phyloP scores from a whole-genome alignment of 2,329 filamentous ascomycete genomes.

The Pseudogymnoascus sp. region DNA sequence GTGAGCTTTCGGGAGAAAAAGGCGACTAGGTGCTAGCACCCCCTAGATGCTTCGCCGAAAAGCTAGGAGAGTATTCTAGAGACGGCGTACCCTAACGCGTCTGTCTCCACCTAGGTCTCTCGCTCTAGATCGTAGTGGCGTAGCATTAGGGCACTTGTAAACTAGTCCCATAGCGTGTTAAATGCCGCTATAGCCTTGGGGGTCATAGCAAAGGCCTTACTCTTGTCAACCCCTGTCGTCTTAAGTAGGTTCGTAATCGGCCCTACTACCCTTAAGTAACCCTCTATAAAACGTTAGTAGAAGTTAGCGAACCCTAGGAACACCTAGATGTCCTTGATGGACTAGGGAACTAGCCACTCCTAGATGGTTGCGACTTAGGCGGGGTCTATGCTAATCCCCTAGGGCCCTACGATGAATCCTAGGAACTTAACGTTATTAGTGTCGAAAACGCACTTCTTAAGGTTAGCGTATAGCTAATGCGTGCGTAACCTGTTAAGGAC shows the following conservation, averaged over 20 bases:
- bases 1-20: neutral
- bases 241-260: neutral
- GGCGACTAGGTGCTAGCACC: neutral
- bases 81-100: neutral
- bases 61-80: neutral
- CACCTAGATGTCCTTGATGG: conserved; percentile 18
- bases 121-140: neutral
- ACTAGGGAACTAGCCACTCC: conserved; percentile 13
- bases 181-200: no score
- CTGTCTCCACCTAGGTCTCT: neutral
- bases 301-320: conserved; percentile 26
- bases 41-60: neutral
- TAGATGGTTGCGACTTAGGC: conserved; percentile 11
- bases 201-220: no score
- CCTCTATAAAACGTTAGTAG: conserved; percentile 28
- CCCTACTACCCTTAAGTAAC: conserved; percentile 18
- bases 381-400: conserved; percentile 15
- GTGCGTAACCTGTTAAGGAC: neutral
- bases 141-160: neutral
- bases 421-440: conserved; percentile 15
- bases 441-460: conserved; percentile 15
- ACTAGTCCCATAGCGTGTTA: neutral
- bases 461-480: neutral
- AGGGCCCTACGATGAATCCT: conserved; percentile 10
- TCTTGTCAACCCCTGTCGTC: neutral